Evolutionary conservation across 2,329 filamentous ascomycete genomes (phyloP), one percentile per base, ranked within the genome.

Genomic region (Chrysoporthe puriensis): DNA sequence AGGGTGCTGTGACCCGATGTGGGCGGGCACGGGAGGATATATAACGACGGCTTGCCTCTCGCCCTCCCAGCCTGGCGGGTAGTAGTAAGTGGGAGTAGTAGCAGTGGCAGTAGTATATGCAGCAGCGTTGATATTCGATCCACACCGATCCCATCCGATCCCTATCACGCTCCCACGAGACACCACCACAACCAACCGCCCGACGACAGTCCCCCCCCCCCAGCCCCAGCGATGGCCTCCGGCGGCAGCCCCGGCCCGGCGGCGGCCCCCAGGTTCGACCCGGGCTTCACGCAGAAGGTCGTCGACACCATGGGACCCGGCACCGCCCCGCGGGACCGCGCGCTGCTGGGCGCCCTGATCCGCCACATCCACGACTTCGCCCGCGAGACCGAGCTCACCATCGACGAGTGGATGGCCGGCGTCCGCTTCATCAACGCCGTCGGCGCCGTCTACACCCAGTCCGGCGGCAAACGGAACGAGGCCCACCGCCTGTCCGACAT

Each of bases 331-430:
- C 82, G 87, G 68, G 82, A 83, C 71, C 82, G 84, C 69, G 80
- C 85, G 70, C 80, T 90, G 73, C 79, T 89, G 76, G 75, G 80
- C 69, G 80, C 82, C 52, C 77, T 89, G 70, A 86, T 89, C 76
- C 79, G 78, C 50, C 87, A 89, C 78, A 80, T 90, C 65, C 87
- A 90, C 77, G 86, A 89, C 77, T 89, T 89, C 75, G 83, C 85
- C 56, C 84, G 87, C 58, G 87, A 90, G 75, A 83, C 87, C 69
- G 84, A 89, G 74, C 83, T 90, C 62, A 89, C 86, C 32, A 80
- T 83, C 26, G 86, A 87, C 68, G 88, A 90, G 77, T 90, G 87
- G 87, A 84, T 88, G 77, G 78, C 83, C 13, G 87, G 86, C 62
- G 86, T 90, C 44, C 80, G 34, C 75, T 80, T 43, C 77, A 79